Percentiles rank a stretch among this genome's conserved stretches.
Evolutionary conservation across 306 rosid genomes (phyloP).

Genomic region (Cicer judaicum): DNA sequence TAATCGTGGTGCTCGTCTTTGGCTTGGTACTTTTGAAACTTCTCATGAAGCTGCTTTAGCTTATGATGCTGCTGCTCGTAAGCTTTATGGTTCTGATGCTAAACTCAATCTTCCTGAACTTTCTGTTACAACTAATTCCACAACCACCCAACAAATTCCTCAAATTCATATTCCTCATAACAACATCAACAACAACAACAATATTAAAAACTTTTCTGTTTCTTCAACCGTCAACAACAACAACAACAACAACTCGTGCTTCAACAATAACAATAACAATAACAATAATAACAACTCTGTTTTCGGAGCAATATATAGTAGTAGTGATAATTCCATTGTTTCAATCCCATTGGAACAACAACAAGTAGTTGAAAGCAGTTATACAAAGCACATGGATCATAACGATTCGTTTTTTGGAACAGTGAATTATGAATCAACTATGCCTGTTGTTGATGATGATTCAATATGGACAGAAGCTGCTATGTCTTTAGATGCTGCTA

Average conservation of each 20-base stretch:
- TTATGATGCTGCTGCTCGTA: constrained; percentile 79
- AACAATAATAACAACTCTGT: not conserved
- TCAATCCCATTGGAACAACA: constrained; percentile 24
- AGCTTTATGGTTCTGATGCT: constrained; percentile 81
- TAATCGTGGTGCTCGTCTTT: constrained; percentile 88
- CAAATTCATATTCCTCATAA: not conserved
- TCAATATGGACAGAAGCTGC: constrained; percentile 83
- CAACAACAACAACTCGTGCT: not conserved
- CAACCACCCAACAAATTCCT: constrained; percentile 12
- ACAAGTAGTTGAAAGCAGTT: not conserved
- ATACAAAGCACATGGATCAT: not conserved
- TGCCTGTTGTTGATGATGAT: constrained; percentile 69
- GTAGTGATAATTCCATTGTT: not conserved
- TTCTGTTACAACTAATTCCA: not conserved
- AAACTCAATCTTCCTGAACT: constrained; percentile 72
- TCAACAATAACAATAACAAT: not conserved
- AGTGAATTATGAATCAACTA: constrained; percentile 31
- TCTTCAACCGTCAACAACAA: not conserved
- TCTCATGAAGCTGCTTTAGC: constrained; percentile 89
- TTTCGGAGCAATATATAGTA: constrained; percentile 25
- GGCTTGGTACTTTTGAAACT: constrained; percentile 91
- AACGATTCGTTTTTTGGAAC: constrained; percentile 52
- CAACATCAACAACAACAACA: not conserved
- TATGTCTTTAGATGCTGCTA: constrained; percentile 68
- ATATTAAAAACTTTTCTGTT: too few relatives aligned